Evolutionary conservation across 2,329 filamentous ascomycete genomes (phyloP), one percentile per base, ranked within the genome.

Genomic region (Aspergillus proliferans): DNA sequence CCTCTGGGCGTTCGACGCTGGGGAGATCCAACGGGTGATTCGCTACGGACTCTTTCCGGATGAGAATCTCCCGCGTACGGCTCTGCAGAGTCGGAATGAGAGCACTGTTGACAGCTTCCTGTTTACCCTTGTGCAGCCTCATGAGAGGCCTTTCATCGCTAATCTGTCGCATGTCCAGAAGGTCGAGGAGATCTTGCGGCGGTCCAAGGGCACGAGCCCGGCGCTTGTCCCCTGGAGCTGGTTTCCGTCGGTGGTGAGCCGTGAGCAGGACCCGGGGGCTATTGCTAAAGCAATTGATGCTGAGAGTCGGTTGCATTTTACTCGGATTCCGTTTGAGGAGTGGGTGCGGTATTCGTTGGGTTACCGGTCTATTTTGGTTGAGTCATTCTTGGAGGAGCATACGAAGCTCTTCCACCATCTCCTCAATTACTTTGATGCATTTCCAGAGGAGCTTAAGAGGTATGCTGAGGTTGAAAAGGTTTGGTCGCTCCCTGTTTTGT

Each of bases 281-380:
- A 63, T 71, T 47, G 69, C 69, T 1, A 50, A 50, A 5, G 61
- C 59, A 2, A 70, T 72, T 33, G 65, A 71, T 42, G 53, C 57
- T 1, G 69, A 72, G 51, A 72, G 70, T 45, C 64, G 66, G 51
- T 54, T 67, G n/a, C 70, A 71, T 10, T 71, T 72, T 24, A 62
- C 56, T 24, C 58, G 58, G 2, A 62, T 72, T 43, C 60, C 64
- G 3, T 71, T 72, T 38, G 68, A 71, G 48, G 68, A 70, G 33
- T 58, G 69, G 47, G 67, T 71, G 22, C 67, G 68, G 10, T 69
- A 67, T 47, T 63, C 69, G 8, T 51, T 72, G 30, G 66, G 67
- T 2, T 71, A 71, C 42, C 48, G 52, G 39, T 58, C 63, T 2
- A 40, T 53, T 9, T 62, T 63, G 3, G 63, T 71, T 8, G 61